These are phyloP conservation scores for Spathaspora sp. DNA, from an alignment of 805 yeast species.

Conservation along the genomic window DNA sequence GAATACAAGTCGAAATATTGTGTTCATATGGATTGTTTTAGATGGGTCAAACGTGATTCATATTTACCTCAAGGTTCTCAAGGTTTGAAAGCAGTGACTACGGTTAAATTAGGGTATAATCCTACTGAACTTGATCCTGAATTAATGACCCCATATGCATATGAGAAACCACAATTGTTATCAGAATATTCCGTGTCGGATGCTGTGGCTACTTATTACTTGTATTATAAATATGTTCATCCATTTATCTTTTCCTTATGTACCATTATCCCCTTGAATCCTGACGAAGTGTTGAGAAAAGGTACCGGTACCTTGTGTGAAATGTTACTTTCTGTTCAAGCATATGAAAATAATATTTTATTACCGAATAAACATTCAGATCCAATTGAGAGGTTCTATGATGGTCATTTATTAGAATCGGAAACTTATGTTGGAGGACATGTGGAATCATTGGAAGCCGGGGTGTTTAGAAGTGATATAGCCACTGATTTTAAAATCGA, in stretches of 20 bases:
- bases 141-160: constrained; percentile 96
- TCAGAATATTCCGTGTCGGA: constrained; percentile 98
- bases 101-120: constrained; percentile 90
- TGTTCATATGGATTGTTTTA: constrained; percentile 93
- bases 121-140: constrained; percentile 98
- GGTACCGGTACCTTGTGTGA: constrained; percentile 99
- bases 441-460: constrained; percentile 96
- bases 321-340: constrained; percentile 95
- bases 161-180: constrained; percentile 84
- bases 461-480: constrained; percentile 91
- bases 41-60: constrained; percentile 98
- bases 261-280: constrained; percentile 91
- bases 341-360: constrained; percentile 70
- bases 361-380: constrained; percentile 93
- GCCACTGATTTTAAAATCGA: constrained; percentile 73
- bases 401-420: constrained; percentile 89
- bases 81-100: constrained; percentile 96
- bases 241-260: constrained; percentile 95
- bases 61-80: constrained; percentile 98
- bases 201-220: constrained; percentile 96
- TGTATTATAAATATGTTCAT: constrained; percentile 94
- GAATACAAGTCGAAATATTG: constrained; percentile 92
- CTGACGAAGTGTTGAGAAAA: constrained; percentile 92
- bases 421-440: constrained; percentile 99
- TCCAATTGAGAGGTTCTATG: constrained; percentile 90